phyloP scores from a whole-genome alignment of 2,329 filamentous ascomycete genomes.

The Nothophoma quercina region DNA sequence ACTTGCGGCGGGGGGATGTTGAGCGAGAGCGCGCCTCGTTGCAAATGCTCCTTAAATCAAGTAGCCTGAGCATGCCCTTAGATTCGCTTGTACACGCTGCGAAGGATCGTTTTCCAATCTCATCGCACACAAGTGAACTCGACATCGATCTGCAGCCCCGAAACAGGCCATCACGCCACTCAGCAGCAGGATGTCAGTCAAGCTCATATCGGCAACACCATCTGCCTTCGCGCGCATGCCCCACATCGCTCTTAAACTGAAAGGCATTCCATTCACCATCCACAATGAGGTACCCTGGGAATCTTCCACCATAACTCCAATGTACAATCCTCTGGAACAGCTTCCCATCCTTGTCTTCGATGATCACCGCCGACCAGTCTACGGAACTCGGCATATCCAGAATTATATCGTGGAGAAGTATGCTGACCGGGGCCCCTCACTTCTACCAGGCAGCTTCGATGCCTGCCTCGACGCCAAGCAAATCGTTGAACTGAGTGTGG shows the following conservation, averaged over 20 bases:
- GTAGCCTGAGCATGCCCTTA: too few species aligned
- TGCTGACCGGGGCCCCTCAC: slow-evolving; percentile 13
- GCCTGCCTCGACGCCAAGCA: slow-evolving; percentile 19
- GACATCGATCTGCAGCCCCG: too few species aligned
- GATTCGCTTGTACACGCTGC: too few species aligned
- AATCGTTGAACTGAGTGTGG: slow-evolving; percentile 23
- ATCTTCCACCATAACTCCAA: slow-evolving; percentile 47
- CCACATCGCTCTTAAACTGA: slow-evolving; percentile 50
- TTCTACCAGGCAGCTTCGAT: slow-evolving; percentile 20
- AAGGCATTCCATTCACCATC: slow-evolving; percentile 51
- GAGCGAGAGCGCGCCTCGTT: too few species aligned
- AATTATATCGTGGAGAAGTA: slow-evolving; percentile 27
- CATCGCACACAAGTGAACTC: too few species aligned
- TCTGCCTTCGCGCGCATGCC: slow-evolving; percentile 54
- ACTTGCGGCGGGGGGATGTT: too few species aligned
- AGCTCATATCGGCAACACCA: slow-evolving; percentile 43
- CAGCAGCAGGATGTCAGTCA: too few species aligned
- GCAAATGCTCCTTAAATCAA: too few species aligned
- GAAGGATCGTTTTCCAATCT: too few species aligned
- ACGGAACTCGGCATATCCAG: slow-evolving; percentile 28
- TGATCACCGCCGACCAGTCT: slow-evolving; percentile 19
- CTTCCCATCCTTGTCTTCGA: slow-evolving; percentile 47
- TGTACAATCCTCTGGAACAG: slow-evolving; percentile 53
- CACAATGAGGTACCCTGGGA: slow-evolving; percentile 56
- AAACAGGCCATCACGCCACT: too few species aligned